A percentile compares a stretch with the other conserved stretches of the same genome.
phyloP scores from a whole-genome alignment of 2,329 filamentous ascomycete species.

The Pleoardoris graminearum region DNA sequence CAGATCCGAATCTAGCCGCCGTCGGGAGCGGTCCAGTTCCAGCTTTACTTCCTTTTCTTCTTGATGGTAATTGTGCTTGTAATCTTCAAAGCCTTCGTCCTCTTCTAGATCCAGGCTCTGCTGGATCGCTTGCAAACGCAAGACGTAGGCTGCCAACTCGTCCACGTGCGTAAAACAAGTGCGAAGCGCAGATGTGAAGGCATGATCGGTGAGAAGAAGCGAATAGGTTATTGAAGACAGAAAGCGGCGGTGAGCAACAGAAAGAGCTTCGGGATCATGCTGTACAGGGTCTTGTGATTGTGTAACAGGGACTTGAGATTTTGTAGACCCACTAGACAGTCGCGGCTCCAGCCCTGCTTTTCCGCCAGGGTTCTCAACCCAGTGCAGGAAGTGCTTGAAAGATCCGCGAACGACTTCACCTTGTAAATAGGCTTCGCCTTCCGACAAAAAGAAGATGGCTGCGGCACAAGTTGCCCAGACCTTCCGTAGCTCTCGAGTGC shows the following conservation, averaged over 20 bases:
- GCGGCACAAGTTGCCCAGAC: conserved; percentile 90
- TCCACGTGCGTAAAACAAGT: conserved; percentile 75
- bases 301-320: conserved; percentile 5
- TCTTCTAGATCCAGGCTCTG: conserved; percentile 77
- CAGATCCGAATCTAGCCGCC: conserved; percentile 67
- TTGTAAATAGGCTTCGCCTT: conserved; percentile 86
- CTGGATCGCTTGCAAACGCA: conserved; percentile 76
- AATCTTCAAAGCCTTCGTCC: conserved; percentile 76
- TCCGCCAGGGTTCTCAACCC: conserved; percentile 58
- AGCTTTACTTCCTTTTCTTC: conserved; percentile 71
- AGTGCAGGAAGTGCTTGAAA: conserved; percentile 77
- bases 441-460: conserved; percentile 84
- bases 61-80: conserved; percentile 55
- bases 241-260: conserved; percentile 77
- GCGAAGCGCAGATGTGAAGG: conserved; percentile 68
- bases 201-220: conserved; percentile 66
- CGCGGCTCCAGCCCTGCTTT: not conserved
- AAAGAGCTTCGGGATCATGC: conserved; percentile 83
- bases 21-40: conserved; percentile 67
- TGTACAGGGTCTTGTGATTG: conserved; percentile 32
- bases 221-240: conserved; percentile 68
- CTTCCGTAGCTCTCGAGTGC: conserved; percentile 71
- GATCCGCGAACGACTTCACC: conserved; percentile 82
- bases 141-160: conserved; percentile 75
- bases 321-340: not conserved